Evolutionary conservation across 129 eudicot species (phyloP).

Genomic region (Sambucus nigra): DNA sequence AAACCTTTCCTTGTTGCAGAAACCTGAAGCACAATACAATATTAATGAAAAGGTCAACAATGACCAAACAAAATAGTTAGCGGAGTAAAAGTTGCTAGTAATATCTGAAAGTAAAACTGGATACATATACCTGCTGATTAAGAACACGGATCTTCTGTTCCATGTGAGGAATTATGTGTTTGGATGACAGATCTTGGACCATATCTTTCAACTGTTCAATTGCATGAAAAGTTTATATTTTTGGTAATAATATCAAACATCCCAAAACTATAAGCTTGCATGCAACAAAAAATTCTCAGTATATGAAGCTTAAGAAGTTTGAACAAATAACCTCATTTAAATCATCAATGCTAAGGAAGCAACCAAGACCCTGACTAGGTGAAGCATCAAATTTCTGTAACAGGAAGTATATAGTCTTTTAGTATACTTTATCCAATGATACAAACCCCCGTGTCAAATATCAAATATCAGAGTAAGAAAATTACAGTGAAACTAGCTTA

Average conservation of each 20-base stretch:
- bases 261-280: neutral
- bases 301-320: neutral
- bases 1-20: conserved; percentile 97
- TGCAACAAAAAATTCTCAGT: conserved; percentile 3
- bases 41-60: neutral
- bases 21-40: conserved; percentile 37
- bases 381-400: conserved; percentile 46
- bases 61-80: conserved; percentile 7
- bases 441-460: conserved; percentile 5
- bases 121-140: conserved; percentile 76
- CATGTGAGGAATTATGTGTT: conserved; percentile 86
- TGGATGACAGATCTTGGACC: conserved; percentile 82
- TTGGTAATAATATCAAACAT: neutral
- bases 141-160: conserved; percentile 80
- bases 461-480: neutral
- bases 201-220: conserved; percentile 49
- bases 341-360: conserved; percentile 66
- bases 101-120: neutral
- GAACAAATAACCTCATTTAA: conserved; percentile 49
- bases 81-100: neutral
- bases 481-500: conserved; percentile 29
- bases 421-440: neutral
- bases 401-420: conserved; percentile 11
- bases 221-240: conserved; percentile 6
- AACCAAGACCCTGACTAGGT: conserved; percentile 36